Conservation (phyloP, 2,329 filamentous ascomycete species). For the Tolypocladium ophioglossoides region DNA sequence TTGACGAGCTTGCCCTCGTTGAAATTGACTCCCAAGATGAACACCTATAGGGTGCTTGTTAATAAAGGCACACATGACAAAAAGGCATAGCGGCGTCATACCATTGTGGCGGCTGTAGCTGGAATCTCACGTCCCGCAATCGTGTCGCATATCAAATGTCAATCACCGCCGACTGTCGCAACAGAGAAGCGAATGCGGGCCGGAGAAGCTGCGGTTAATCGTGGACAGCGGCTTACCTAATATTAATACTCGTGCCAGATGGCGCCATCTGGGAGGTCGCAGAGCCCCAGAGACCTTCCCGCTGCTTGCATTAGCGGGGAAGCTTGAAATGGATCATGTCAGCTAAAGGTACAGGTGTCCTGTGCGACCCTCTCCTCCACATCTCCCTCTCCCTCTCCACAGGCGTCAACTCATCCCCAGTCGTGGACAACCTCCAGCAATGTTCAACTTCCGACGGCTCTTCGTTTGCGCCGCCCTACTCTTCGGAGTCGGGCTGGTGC, state of each 20-base stretch:
- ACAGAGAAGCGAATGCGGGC: background rate
- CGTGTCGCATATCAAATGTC: background rate
- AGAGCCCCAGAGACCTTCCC: background rate
- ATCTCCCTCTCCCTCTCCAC: background rate
- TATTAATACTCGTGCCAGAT: background rate
- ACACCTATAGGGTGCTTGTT: conserved; percentile 43
- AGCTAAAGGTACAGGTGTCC: conserved; percentile 9
- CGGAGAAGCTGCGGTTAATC: conserved; percentile 19
- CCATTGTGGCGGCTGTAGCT: conserved; percentile 7
- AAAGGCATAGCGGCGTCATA: background rate
- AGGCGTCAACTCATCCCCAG: background rate
- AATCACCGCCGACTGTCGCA: background rate
- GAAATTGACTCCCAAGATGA: conserved; percentile 83
- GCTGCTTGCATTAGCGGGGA: conserved; percentile 5
- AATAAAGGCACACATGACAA: background rate
- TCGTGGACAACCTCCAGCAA: conserved; percentile 31
- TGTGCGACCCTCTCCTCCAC: background rate
- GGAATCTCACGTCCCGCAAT: background rate
- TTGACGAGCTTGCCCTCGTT: conserved; percentile 72
- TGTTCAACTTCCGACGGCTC: conserved; percentile 66
- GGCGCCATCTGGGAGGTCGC: background rate
- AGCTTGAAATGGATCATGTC: conserved; percentile 6
- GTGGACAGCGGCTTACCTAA: background rate
- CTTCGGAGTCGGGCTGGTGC: conserved; percentile 61
- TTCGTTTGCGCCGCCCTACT: conserved; percentile 66